Evolutionary conservation across 2,329 filamentous ascomycete species (phyloP).

Genomic region (Aspergillus sp.): DNA sequence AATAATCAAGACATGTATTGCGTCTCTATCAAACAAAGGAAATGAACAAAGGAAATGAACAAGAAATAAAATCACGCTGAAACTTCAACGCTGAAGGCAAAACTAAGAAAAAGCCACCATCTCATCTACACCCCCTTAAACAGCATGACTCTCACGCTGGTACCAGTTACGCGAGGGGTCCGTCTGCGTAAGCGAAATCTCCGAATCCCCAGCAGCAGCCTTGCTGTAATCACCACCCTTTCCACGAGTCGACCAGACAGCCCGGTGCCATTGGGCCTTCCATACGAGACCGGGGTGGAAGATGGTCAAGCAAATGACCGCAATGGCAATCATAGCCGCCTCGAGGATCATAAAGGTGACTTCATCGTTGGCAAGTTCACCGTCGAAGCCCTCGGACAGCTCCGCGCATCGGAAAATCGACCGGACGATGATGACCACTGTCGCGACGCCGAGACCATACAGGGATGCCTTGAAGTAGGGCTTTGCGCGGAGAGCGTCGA

Average conservation of each 20-base stretch:
- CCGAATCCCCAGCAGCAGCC: background rate
- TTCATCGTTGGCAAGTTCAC: slow-evolving; percentile 50
- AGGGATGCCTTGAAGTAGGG: background rate
- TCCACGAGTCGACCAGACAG: slow-evolving; percentile 9
- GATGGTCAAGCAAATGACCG: slow-evolving; percentile 45
- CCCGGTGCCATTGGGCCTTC: slow-evolving; percentile 11
- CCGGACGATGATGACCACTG: slow-evolving; percentile 47
- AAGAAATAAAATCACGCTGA: too few species aligned
- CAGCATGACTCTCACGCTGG: background rate
- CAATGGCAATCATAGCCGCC: slow-evolving; percentile 54
- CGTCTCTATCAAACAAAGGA: too few species aligned
- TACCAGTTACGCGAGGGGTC: background rate
- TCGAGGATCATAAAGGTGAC: slow-evolving; percentile 54
- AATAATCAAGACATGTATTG: too few species aligned
- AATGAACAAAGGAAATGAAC: too few species aligned
- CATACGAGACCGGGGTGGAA: slow-evolving; percentile 46
- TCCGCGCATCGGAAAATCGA: slow-evolving; percentile 54
- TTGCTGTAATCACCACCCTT: background rate
- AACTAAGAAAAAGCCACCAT: background rate
- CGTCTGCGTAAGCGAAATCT: background rate
- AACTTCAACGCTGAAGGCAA: background rate
- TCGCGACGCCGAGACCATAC: slow-evolving; percentile 40
- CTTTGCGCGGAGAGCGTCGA: slow-evolving; percentile 2
- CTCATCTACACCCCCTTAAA: background rate
- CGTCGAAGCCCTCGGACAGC: slow-evolving; percentile 49